Percentiles rank a stretch among this genome's conserved stretches.
Conservation (phyloP, 1,284 basidiomycete genomes). For the Pseudozyma sp. region DNA sequence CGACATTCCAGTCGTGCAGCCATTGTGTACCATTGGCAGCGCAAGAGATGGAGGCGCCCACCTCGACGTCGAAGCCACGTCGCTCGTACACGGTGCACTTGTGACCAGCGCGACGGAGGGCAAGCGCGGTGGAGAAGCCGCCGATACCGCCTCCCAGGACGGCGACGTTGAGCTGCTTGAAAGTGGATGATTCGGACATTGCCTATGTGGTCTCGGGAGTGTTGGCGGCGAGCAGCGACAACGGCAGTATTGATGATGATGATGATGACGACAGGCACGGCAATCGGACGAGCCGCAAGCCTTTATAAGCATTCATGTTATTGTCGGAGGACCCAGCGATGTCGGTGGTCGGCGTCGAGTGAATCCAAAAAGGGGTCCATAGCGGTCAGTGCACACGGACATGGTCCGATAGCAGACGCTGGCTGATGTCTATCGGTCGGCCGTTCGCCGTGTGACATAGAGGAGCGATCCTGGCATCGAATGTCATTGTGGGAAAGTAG, state of each 20-base stretch:
- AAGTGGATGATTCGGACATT: slow-evolving; percentile 31
- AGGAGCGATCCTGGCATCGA: neutral
- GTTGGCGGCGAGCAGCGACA: neutral
- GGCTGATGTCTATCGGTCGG: neutral
- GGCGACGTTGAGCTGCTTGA: slow-evolving; percentile 50
- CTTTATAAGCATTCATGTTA: slow-evolving; percentile 5
- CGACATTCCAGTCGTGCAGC: slow-evolving; percentile 48
- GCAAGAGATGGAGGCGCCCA: slow-evolving; percentile 52
- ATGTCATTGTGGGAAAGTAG: slow-evolving; percentile 5
- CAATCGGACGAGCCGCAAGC: neutral
- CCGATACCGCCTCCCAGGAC: slow-evolving; percentile 51
- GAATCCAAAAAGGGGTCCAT: neutral
- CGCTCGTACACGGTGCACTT: slow-evolving; percentile 49
- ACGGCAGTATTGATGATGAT: neutral
- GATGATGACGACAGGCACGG: neutral
- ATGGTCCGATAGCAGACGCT: slow-evolving; percentile 17
- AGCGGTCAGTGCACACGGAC: slow-evolving; percentile 17
- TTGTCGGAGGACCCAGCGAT: neutral
- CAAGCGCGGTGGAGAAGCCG: slow-evolving; percentile 36
- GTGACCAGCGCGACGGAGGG: slow-evolving; percentile 48
- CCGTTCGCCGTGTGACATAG: neutral
- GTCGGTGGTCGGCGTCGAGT: neutral
- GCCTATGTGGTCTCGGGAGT: neutral
- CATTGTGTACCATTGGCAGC: slow-evolving; percentile 51
- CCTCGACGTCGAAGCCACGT: slow-evolving; percentile 47